A percentile compares a stretch with the other conserved stretches of the same genome.
Conservation (phyloP, 2,329 filamentous ascomycete genomes). For the Plectosphaerella cucumerina region DNA sequence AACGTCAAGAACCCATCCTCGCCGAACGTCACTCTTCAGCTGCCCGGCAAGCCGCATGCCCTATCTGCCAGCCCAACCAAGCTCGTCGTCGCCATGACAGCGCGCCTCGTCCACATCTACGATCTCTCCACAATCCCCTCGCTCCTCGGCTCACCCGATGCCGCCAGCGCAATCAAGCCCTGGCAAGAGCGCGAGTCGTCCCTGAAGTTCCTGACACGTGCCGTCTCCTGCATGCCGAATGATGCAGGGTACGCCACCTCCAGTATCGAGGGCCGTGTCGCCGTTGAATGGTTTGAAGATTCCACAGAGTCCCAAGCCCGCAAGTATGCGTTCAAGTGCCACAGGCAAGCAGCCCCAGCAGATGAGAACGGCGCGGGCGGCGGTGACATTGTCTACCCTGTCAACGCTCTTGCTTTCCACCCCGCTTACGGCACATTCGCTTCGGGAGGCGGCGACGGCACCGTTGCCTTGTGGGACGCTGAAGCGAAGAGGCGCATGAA, state of each 20-base stretch:
- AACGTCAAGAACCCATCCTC: constrained; percentile 50
- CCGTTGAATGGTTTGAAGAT: constrained; percentile 97
- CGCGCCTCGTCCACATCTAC: constrained; percentile 91
- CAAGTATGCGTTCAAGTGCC: constrained; percentile 99
- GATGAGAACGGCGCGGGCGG: constrained; percentile 47
- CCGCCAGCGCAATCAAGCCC: constrained; percentile 57
- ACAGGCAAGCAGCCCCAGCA: constrained; percentile 68
- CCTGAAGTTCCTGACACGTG: constrained; percentile 92
- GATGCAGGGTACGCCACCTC: constrained; percentile 90
- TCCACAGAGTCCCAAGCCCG: constrained; percentile 79
- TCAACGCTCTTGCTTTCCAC: constrained; percentile 87
- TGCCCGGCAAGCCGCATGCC: constrained; percentile 87
- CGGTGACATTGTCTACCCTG: constrained; percentile 82
- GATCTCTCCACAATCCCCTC: constrained; percentile 67
- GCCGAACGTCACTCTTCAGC: constrained; percentile 59
- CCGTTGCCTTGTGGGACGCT: constrained; percentile 91
- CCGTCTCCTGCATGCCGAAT: constrained; percentile 93
- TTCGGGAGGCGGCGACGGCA: constrained; percentile 82
- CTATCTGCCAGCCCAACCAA: constrained; percentile 74
- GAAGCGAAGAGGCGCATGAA: constrained; percentile 85
- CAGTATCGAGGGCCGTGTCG: constrained; percentile 91
- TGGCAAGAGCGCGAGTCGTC: constrained; percentile 94
- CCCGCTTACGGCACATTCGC: constrained; percentile 81
- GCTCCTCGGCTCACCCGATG: constrained; percentile 46
- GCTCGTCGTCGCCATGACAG: constrained; percentile 92